A percentile compares a stretch with the other conserved stretches of the same genome.
Conservation (phyloP, 2,329 filamentous ascomycete genomes). For the Neonectria punicea region DNA sequence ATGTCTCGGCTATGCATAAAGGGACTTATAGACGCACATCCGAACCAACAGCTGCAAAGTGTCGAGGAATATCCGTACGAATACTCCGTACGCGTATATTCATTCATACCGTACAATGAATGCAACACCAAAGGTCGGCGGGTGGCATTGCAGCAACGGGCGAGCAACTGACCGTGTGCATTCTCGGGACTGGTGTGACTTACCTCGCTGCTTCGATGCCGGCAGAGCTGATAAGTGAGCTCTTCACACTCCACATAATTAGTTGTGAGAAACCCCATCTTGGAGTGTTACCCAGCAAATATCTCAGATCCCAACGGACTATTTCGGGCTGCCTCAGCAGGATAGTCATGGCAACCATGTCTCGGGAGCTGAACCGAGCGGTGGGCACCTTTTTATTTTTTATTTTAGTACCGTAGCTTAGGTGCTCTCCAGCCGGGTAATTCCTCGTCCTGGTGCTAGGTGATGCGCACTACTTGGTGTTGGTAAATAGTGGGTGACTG, state of each 20-base stretch:
- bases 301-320: slow-evolving; percentile 3
- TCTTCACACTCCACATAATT: neutral
- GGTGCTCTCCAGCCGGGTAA: slow-evolving; percentile 7
- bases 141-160: neutral
- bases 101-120: neutral
- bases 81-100: neutral
- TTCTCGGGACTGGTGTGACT: slow-evolving; percentile 8
- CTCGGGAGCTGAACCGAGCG: slow-evolving; percentile 14
- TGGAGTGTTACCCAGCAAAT: slow-evolving; percentile 2
- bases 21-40: neutral
- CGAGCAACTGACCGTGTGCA: slow-evolving; percentile 3
- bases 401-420: neutral
- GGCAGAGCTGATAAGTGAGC: slow-evolving; percentile 6
- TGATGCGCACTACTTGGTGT: slow-evolving; percentile 5
- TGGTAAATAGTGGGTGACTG: neutral
- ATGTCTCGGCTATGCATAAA: neutral
- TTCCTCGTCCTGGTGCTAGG: slow-evolving; percentile 2
- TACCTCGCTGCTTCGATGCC: neutral
- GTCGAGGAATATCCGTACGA: neutral
- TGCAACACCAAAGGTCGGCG: neutral
- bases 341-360: neutral
- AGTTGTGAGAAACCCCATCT: neutral
- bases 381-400: neutral
- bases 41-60: neutral
- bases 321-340: neutral